Evolutionary conservation across 1,284 basidiomycete genomes (phyloP), one percentile per base, ranked within the genome.

Genomic region (Anthracocystis panici-leucophaei): DNA sequence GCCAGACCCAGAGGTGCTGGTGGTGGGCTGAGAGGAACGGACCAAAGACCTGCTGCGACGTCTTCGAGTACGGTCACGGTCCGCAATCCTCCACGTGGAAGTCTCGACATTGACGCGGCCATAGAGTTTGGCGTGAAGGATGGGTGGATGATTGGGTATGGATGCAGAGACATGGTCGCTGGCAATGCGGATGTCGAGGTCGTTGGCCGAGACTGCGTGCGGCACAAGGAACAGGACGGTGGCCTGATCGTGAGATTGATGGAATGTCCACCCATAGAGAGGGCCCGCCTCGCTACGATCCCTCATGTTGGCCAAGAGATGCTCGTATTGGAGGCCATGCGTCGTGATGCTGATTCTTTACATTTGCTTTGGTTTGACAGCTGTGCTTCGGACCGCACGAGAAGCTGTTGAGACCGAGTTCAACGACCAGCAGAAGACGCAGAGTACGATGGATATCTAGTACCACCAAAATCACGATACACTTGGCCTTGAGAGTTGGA

Each of bases 191-290:
- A 81, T 65, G 33, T 79, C 65, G 25, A 81, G 53, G 42, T 78
- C 76, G 33, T 33, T 51, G 7, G 65, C 55, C 14, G 74, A 73
- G 27, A 65, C 58, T 12, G 53, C 42, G 2, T 70, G 65, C 10
- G 75, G 68, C 6, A 81, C 78, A 35, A 80, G 74, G 44, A 81
- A 81, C 18, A 81, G 57, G 2, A 80, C 70, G n/a, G 79, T 81
- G n/a, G 75, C 75, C 55, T 81, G 79, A 14, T 77, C 78, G 52
- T 79, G 75, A 3, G 72, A 76, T 54, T 81, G 79, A 45, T 81
- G 79, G 25, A 76, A 74, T 0, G 75, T 75, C 79, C 79, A 81
- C 38, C 78, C 75, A 27, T 68, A 70, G 20, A 81, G 56, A 48
- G 68, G 63, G 23, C 48, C 41, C 21, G 45, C 51, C 18, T 55